Evolutionary conservation across 192 early-diverging fungal genomes (phyloP).

Genomic region (Nowakowskiella sp.): DNA sequence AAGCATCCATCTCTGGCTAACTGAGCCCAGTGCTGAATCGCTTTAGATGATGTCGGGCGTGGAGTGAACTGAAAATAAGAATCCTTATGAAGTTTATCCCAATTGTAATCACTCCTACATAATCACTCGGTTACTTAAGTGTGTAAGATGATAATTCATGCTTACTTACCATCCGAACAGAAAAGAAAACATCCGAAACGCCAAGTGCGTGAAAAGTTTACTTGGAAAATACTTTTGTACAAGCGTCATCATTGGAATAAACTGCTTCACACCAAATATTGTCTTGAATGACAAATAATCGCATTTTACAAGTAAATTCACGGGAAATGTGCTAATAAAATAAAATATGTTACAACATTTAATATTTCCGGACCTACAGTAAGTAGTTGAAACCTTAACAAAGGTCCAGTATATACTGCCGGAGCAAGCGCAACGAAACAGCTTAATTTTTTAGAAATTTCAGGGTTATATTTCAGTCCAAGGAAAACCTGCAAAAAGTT

Average conservation of each 20-base stretch:
- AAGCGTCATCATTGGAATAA: constrained; percentile 35
- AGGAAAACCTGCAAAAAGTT: constrained; percentile 22
- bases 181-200: constrained; percentile 43
- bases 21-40: constrained; percentile 26
- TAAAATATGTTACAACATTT: too few relatives aligned
- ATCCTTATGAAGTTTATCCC: constrained; percentile 29
- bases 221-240: constrained; percentile 22
- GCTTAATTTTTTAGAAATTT: constrained; percentile 12
- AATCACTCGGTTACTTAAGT: too few relatives aligned
- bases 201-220: constrained; percentile 20
- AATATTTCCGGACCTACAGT: too few relatives aligned
- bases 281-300: neutral
- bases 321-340: constrained; percentile 14
- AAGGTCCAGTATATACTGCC: constrained; percentile 25
- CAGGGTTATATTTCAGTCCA: constrained; percentile 16
- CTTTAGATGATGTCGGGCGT: constrained; percentile 22
- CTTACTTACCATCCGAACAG: constrained; percentile 38
- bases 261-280: constrained; percentile 26
- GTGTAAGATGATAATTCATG: neutral
- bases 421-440: constrained; percentile 27
- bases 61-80: constrained; percentile 52
- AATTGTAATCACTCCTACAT: constrained; percentile 24
- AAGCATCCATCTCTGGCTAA: constrained; percentile 9
- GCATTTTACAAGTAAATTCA: constrained; percentile 11
- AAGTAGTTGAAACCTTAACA: constrained; percentile 9